Percentiles rank a stretch among this genome's conserved stretches.
Conservation (phyloP, 176 grass and related monocot species). For the Carex kokanica region DNA sequence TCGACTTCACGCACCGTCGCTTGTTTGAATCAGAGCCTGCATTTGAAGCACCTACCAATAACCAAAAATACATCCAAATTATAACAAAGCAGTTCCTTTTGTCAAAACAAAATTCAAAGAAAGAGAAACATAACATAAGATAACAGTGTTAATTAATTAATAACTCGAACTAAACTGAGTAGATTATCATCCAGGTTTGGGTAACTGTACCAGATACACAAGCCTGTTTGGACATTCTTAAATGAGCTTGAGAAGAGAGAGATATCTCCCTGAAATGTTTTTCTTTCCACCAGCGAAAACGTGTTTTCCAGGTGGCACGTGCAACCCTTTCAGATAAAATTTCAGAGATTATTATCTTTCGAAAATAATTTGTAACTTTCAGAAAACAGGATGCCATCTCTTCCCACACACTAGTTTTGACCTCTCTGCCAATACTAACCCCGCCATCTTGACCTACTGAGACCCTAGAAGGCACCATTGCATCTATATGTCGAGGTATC, state of each 20-base stretch:
- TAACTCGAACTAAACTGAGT: not conserved
- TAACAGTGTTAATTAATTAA: not conserved
- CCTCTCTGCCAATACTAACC: not conserved
- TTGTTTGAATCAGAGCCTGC: not conserved
- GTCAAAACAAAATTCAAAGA: not conserved
- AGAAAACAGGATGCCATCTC: slow-evolving; percentile 12
- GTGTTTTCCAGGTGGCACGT: slow-evolving; percentile 13
- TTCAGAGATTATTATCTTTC: not conserved
- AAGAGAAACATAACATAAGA: not conserved
- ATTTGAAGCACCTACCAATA: not conserved
- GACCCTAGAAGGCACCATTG: not conserved
- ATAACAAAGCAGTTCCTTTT: not conserved
- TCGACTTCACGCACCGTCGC: not conserved
- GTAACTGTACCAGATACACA: not conserved
- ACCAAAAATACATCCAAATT: not conserved
- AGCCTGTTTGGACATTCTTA: not conserved
- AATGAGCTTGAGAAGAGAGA: not conserved
- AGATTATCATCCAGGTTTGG: not conserved
- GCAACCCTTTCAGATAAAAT: slow-evolving; percentile 1
- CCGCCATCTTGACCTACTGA: not conserved
- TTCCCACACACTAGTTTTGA: slow-evolving; percentile 22
- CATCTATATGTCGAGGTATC: slow-evolving; percentile 16
- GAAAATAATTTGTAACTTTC: slow-evolving; percentile 11
- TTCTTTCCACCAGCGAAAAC: slow-evolving; percentile 17
- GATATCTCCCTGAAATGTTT: slow-evolving; percentile 15